A percentile compares a stretch with the other conserved stretches of the same genome.
Conservation (phyloP, 2,329 filamentous ascomycete species). For the Xylariaceae sp. region DNA sequence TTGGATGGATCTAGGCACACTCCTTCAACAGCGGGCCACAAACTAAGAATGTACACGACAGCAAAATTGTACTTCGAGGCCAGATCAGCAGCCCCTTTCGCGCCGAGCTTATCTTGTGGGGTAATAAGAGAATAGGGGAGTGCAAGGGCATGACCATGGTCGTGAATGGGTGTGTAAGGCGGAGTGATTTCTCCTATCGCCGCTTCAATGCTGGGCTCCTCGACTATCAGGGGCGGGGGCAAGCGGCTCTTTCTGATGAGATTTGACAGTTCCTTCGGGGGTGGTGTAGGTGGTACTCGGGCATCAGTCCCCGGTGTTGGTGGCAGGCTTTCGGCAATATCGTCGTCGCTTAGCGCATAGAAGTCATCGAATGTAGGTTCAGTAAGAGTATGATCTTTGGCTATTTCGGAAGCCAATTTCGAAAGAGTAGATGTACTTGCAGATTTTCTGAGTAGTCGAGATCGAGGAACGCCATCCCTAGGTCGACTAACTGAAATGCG, state of each 20-base stretch:
- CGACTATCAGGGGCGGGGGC: constrained; percentile 4
- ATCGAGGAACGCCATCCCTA: constrained; percentile 11
- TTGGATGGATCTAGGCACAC: constrained; percentile 14
- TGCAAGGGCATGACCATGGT: constrained; percentile 38
- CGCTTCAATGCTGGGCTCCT: constrained; percentile 12
- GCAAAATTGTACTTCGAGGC: constrained; percentile 55
- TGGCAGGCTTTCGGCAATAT: constrained; percentile 47
- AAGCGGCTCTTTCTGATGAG: background rate
- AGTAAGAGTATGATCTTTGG: constrained; percentile 37
- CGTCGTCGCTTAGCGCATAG: constrained; percentile 51
- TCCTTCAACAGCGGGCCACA: constrained; percentile 44
- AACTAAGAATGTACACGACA: constrained; percentile 55
- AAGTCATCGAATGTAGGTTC: constrained; percentile 54
- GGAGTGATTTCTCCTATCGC: constrained; percentile 22
- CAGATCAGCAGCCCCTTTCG: constrained; percentile 52
- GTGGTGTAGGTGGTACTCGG: constrained; percentile 25
- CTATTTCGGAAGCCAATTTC: constrained; percentile 16
- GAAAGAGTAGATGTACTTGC: constrained; percentile 28
- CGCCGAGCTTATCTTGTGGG: constrained; percentile 44
- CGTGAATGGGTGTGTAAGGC: constrained; percentile 24
- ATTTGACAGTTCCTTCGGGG: constrained; percentile 19
- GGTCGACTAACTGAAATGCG: background rate
- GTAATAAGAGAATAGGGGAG: constrained; percentile 43
- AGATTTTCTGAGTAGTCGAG: constrained; percentile 24
- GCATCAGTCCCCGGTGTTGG: constrained; percentile 15